Conservation (phyloP, 78 protist species). For the Protostelium mycophagum region DNA sequence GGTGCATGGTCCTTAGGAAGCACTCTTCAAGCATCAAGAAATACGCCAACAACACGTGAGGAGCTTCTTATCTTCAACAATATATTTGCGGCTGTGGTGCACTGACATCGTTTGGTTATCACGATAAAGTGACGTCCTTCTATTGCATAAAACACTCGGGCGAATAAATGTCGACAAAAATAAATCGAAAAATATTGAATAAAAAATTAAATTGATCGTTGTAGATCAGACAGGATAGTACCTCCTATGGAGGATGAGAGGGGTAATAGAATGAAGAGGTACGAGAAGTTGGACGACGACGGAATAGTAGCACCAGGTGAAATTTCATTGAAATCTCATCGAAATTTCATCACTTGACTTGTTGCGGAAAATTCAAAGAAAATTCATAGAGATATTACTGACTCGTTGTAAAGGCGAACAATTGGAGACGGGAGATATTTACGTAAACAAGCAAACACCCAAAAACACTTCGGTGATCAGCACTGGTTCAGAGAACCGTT, state of each 20-base stretch:
- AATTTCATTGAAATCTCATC: no score
- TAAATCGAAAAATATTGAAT: no score
- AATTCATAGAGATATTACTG: no score
- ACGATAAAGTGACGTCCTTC: neutral
- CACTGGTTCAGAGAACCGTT: slow-evolving; percentile 8
- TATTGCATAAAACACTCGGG: neutral
- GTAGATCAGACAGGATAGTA: neutral
- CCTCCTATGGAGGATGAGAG: neutral
- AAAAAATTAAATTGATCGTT: no score
- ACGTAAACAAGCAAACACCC: slow-evolving; percentile 75
- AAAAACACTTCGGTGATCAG: slow-evolving; percentile 14
- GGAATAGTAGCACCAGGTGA: slow-evolving; percentile 88
- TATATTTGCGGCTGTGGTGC: neutral
- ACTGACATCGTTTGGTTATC: neutral
- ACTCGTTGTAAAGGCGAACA: no score
- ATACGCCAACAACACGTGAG: slow-evolving; percentile 30
- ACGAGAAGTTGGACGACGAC: slow-evolving; percentile 72
- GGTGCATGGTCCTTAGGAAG: slow-evolving; percentile 87
- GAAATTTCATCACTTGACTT: no score
- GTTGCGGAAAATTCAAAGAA: no score
- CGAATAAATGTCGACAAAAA: no score
- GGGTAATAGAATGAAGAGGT: neutral
- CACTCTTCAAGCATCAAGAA: slow-evolving; percentile 40
- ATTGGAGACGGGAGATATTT: slow-evolving; percentile 68
- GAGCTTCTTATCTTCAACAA: neutral